Evolutionary conservation across 163 green algal species (phyloP), one percentile per base, ranked within the genome.

Genomic region (Volvox carteri): DNA sequence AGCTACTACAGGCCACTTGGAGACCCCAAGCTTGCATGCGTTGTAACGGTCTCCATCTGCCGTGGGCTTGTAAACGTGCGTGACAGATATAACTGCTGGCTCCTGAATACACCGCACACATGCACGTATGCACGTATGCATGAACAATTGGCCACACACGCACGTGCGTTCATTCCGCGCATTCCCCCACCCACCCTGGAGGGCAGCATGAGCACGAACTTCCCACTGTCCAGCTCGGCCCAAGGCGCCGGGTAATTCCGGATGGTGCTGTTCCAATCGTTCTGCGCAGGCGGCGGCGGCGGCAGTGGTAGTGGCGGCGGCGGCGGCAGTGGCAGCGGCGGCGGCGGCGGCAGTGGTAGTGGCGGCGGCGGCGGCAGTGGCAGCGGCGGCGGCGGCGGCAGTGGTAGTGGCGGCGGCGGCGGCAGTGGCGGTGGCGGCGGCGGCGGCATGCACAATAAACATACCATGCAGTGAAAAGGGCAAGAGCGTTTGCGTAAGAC

Each of bases 191-290:
- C n/a, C n/a, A n/a, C n/a, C n/a, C n/a, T n/a, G 18, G 62, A 86
- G 3, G 77, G 74, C 23, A 85, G 9, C 50, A 73, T 79, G 12
- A 79, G 39, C 1, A 79, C 54, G 8, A 86, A 14, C 68, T 91
- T 91, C 67, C 33, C 39, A 28, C 21, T 78, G 16, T 76, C 86
- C 42, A 91, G 70, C 67, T 91, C 86, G 25, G 67, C 86, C 70
- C 70, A 91, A 33, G 86, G 78, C 1, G 2, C 86, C 5, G 86
- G 78, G 50, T 78, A 58, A 33, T 46, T 78, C 11, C 86, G 68
- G 1, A 84, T 33, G 28, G 50, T 91, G 37, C 48, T 37, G 9
- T 7, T 39, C 86, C 86, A 90, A 2, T 67, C 76, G 8, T 33
- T 23, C 60, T 90, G 58, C 3, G 70, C 58, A 70, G 19, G 23